Evolutionary conservation across 2,329 filamentous ascomycete genomes (phyloP), one percentile per base, ranked within the genome.

Genomic region (Scedosporium dehoogii): DNA sequence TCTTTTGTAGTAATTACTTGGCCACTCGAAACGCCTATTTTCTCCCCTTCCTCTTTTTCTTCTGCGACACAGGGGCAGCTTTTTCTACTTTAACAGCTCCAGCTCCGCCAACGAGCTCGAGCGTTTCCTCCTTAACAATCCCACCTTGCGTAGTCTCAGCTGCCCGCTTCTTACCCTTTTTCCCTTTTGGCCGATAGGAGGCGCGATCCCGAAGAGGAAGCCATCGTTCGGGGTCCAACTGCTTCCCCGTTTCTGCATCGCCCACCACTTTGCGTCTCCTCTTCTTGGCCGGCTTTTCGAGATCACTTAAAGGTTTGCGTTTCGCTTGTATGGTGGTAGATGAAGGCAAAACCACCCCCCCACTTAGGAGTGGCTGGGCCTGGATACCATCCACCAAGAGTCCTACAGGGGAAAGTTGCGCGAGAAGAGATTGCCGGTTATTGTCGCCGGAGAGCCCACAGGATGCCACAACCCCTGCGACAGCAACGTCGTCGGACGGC

Each of bases 161-260:
- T 4, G 85, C 87, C 76, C 88, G 89, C 81, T 92, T 88, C 81
- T 91, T 93, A 62, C 91, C 90, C 81, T 96, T 96, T 79, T 89
- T 92, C 5, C 92, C 92, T 78, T 94, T 96, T 6, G 92, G 92
- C 58, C 89, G 81, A 75, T 96, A 99, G 48, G 86, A 90, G 68
- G 90, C 94, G 63, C 94, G 84, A 73, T 99, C 94, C 60, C 89
- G 86, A 69, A 97, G 79, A 12, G 94, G 93, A 64, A 99, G 76
- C 94, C 94, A 99, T 65, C 94, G 83, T 75, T 99, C 94, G 0
- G 91, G 87, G 73, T 99, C 94, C 41, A 90, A 84, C 66, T 86
- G 87, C 79, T 92, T 96, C 68, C 82, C 85, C 60, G 90, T 83
- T 64, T 91, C 90, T 70, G 85, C 90, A 69, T 87, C 82, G 75